Evolutionary conservation across 345 rosid genomes (phyloP).

Genomic region (Rhodomyrtus tomentosa): DNA sequence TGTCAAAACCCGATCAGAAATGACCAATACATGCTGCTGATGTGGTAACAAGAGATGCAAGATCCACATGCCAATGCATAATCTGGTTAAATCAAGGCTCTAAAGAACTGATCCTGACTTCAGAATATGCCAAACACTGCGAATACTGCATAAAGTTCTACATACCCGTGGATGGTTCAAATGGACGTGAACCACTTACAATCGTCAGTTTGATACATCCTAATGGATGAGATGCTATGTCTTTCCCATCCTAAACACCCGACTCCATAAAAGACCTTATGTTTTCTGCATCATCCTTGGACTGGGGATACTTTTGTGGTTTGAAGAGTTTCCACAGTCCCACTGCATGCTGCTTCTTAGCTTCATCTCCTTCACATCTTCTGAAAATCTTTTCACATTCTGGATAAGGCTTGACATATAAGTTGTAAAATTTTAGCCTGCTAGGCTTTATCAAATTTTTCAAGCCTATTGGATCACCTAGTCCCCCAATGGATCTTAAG

Average conservation of each 20-base stretch:
- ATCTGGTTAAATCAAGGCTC: neutral
- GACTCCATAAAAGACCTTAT: slow-evolving; percentile 50
- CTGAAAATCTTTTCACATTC: slow-evolving; percentile 68
- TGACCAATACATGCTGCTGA: neutral
- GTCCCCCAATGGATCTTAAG: slow-evolving; percentile 51
- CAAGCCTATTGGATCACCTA: slow-evolving; percentile 57
- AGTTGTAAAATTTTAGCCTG: slow-evolving; percentile 61
- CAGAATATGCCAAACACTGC: neutral
- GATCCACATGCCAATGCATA: neutral
- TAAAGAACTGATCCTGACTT: neutral
- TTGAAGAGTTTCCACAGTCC: slow-evolving; percentile 72
- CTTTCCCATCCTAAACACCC: slow-evolving; percentile 16
- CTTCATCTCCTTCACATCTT: slow-evolving; percentile 31
- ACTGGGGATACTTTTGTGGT: slow-evolving; percentile 29
- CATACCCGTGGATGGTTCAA: neutral
- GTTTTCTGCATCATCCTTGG: slow-evolving; percentile 45
- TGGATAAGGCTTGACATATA: slow-evolving; percentile 82
- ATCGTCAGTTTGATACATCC: neutral
- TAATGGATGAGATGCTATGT: neutral
- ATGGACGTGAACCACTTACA: neutral
- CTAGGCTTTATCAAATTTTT: slow-evolving; percentile 58
- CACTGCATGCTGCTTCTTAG: slow-evolving; percentile 26
- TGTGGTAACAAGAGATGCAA: neutral
- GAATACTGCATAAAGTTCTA: neutral
- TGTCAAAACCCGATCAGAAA: neutral